Evolutionary conservation across 495 filamentous ascomycete species (phyloP).

Genomic region (Darksidea phi): DNA sequence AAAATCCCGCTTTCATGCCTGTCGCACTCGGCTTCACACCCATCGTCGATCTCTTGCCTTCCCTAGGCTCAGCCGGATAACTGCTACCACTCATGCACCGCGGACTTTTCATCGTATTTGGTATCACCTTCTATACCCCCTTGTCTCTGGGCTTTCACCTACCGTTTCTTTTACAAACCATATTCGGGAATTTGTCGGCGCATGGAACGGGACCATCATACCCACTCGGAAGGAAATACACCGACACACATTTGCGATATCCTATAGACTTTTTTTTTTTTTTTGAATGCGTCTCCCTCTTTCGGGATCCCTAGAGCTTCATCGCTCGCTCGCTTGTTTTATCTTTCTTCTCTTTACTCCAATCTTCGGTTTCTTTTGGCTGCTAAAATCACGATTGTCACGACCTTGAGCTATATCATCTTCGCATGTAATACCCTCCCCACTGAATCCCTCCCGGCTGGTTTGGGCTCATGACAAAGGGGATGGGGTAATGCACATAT

Average conservation of each 20-base stretch:
- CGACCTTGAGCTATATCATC: neutral
- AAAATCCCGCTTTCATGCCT: no score
- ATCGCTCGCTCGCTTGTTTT: constrained; percentile 1
- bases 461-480: constrained; percentile 4
- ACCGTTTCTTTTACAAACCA: no score
- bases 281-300: no score
- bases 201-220: neutral
- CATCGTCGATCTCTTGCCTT: no score
- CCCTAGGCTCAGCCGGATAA: no score
- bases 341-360: neutral
- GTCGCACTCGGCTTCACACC: no score
- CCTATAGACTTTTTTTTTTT: constrained; percentile 19
- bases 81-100: no score
- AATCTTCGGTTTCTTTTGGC: neutral
- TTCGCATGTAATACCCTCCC: neutral
- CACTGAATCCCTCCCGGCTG: neutral
- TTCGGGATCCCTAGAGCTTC: constrained; percentile 12
- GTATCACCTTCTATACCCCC: no score
- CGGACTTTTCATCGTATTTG: no score
- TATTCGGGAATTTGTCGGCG: no score
- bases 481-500: no score
- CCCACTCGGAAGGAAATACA: neutral
- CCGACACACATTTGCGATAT: constrained; percentile 8
- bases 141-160: no score
- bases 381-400: neutral